Percentiles rank a stretch among this genome's conserved stretches.
phyloP scores from a whole-genome alignment of 805 yeast genomes.

The Yarrowia phangngaensis region DNA sequence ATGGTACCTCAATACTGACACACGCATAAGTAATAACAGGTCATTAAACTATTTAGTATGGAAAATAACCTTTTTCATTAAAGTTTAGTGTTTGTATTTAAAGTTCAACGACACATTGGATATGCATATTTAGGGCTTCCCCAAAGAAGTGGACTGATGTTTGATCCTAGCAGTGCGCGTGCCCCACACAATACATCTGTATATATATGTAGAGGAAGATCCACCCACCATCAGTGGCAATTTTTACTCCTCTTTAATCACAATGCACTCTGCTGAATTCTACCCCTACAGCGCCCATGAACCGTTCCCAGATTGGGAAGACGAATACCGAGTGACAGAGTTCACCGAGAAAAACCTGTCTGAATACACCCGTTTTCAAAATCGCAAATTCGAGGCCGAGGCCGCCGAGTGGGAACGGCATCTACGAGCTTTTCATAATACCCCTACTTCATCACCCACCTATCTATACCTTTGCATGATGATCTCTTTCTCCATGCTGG shows the following conservation, averaged over 20 bases:
- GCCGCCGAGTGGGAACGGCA: constrained; percentile 22
- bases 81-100: too few species aligned
- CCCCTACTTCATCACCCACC: constrained; percentile 20
- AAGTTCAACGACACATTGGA: constrained; percentile 8
- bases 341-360: constrained; percentile 25
- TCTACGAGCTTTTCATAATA: constrained; percentile 18
- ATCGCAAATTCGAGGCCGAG: constrained; percentile 22
- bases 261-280: constrained; percentile 23
- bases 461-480: constrained; percentile 22
- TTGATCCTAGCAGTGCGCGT: too few species aligned
- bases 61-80: too few species aligned
- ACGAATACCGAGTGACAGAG: constrained; percentile 15
- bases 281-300: constrained; percentile 18
- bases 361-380: constrained; percentile 24
- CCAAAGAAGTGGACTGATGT: constrained; percentile 26
- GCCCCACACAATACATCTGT: constrained; percentile 6
- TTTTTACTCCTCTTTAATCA: too few species aligned
- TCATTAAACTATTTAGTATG: too few species aligned
- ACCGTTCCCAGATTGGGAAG: constrained; percentile 21
- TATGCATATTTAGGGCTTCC: constrained; percentile 6
- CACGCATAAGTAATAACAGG: too few species aligned
- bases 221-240: not conserved
- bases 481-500: constrained; percentile 24
- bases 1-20: too few species aligned
- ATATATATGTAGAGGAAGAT: not conserved